Evolutionary conservation across 208 protist genomes (phyloP).

Genomic region (Leishmania mexicana): DNA sequence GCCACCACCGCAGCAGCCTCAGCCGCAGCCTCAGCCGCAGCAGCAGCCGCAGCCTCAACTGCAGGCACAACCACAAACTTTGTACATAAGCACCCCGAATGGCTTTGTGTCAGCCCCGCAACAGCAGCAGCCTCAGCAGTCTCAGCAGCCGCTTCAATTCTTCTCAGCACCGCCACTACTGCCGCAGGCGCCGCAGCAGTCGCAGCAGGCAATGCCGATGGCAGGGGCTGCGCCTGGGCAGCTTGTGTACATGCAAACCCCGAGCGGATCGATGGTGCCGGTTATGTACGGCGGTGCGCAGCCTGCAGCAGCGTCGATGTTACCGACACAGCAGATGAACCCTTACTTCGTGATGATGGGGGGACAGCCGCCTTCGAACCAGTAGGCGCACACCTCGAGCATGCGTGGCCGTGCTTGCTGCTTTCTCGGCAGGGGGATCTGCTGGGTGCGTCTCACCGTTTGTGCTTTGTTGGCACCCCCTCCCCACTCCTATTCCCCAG

Average conservation of each 20-base stretch:
- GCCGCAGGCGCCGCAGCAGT: not conserved
- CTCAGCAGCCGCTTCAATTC: not conserved
- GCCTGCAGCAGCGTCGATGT: not conserved
- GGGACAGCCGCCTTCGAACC: not conserved
- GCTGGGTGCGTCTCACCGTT: not conserved
- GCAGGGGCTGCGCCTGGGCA: not conserved
- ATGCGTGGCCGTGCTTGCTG: conserved; percentile 1
- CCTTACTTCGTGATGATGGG: conserved; percentile 24
- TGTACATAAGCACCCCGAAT: conserved; percentile 5
- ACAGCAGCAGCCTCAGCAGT: not conserved
- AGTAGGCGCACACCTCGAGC: not conserved
- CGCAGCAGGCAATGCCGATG: not conserved
- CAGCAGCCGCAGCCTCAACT: conserved; percentile 4
- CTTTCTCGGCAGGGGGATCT: not conserved
- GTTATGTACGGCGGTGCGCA: conserved; percentile 16
- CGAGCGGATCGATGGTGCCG: conserved; percentile 26
- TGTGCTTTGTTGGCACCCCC: not conserved
- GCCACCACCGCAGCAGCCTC: not conserved
- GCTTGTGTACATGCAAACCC: conserved; percentile 20
- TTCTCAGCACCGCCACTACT: not conserved
- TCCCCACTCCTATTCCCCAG: not conserved
- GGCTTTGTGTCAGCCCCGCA: conserved; percentile 3
- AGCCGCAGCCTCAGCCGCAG: conserved; percentile 7
- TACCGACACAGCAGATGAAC: conserved; percentile 8
- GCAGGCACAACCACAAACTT: conserved; percentile 7